Percentiles rank a stretch among this genome's conserved stretches.
Evolutionary conservation across 1,139 yeast species (phyloP).

Genomic region (Suzukiozyma palmioleophila): DNA sequence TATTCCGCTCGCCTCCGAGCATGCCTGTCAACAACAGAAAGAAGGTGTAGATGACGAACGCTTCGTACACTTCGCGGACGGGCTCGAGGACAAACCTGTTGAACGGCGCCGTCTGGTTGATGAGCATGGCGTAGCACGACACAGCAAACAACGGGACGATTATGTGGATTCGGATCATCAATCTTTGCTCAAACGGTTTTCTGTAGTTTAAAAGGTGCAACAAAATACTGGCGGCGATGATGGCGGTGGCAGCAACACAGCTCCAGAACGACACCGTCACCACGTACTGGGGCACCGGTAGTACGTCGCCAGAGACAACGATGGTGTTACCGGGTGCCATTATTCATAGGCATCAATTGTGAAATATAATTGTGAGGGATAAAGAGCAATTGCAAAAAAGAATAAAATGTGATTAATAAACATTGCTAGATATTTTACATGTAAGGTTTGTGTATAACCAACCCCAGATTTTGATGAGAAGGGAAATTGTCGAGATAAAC

Average conservation of each 20-base stretch:
- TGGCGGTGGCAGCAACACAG: conserved; percentile 27
- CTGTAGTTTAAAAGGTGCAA: conserved; percentile 61
- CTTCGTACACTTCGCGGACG: conserved; percentile 85
- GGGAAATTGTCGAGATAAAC: too few relatives aligned
- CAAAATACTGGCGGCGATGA: conserved; percentile 27
- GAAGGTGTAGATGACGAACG: conserved; percentile 91
- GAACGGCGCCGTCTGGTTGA: conserved; percentile 32
- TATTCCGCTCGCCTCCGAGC: conserved; percentile 88
- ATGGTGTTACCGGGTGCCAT: too few relatives aligned
- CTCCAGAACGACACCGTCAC: conserved; percentile 28
- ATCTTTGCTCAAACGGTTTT: conserved; percentile 83
- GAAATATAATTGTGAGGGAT: too few relatives aligned
- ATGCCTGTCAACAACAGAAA: conserved; percentile 76
- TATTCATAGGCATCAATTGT: too few relatives aligned
- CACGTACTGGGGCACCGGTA: conserved; percentile 30
- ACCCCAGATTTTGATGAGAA: too few relatives aligned
- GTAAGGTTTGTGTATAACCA: too few relatives aligned
- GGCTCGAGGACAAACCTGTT: conserved; percentile 63
- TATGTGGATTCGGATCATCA: conserved; percentile 76
- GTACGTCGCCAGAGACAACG: too few relatives aligned
- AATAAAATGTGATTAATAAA: too few relatives aligned
- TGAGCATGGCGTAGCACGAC: conserved; percentile 50
- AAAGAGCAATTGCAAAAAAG: too few relatives aligned
- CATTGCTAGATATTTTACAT: too few relatives aligned
- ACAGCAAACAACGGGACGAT: conserved; percentile 56